phyloP scores from a whole-genome alignment of 306 rosid genomes.

The Vigna reflexopilosa region DNA sequence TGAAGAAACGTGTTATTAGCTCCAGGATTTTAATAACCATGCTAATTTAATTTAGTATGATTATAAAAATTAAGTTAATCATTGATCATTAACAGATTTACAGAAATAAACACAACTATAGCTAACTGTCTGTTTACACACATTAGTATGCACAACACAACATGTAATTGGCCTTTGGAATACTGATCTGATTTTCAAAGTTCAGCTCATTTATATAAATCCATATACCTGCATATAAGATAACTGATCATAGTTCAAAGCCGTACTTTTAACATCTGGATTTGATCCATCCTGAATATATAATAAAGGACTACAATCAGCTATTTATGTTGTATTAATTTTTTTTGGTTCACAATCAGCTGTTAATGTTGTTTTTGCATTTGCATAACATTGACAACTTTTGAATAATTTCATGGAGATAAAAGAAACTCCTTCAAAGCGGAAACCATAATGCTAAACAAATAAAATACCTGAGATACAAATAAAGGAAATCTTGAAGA shows the following conservation, averaged over 20 bases:
- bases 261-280: conserved; percentile 74
- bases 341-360: conserved; percentile 7
- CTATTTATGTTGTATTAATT: conserved; percentile 6
- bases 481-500: conserved; percentile 85
- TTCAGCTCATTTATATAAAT: not conserved
- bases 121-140: conserved; percentile 17
- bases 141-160: conserved; percentile 21
- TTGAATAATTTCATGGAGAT: conserved; percentile 28
- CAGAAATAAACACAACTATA: conserved; percentile 14
- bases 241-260: conserved; percentile 80
- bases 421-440: conserved; percentile 31
- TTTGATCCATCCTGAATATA: conserved; percentile 80
- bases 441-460: conserved; percentile 41
- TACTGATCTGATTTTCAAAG: conserved; percentile 22
- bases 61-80: conserved; percentile 15
- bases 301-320: conserved; percentile 29
- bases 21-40: too few species aligned
- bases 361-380: conserved; percentile 28
- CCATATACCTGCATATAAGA: conserved; percentile 85
- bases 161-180: conserved; percentile 35
- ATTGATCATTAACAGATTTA: conserved; percentile 15
- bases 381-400: conserved; percentile 37
- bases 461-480: conserved; percentile 85
- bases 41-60: not conserved
- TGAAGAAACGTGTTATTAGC: too few species aligned